Evolutionary conservation across 495 filamentous ascomycete species (phyloP).

Genomic region (Filosporella fistucella): DNA sequence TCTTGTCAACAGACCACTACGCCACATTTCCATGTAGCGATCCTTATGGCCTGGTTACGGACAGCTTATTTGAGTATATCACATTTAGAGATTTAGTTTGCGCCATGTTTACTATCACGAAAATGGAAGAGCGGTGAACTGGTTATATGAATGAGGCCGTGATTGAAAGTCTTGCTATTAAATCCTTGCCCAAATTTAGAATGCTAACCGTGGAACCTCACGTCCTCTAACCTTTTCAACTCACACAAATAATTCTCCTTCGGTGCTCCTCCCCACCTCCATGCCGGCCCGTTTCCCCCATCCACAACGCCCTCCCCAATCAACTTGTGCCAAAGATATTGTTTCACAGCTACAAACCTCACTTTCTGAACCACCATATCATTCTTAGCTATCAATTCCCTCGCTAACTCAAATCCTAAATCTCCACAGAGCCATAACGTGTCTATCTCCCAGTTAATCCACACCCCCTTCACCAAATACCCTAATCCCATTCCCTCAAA

Average conservation of each 20-base stretch:
- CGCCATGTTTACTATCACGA: too few relatives aligned
- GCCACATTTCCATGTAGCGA: too few relatives aligned
- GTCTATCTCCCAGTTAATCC: conserved; percentile 7
- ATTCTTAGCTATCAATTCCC: conserved; percentile 9
- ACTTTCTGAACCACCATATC: conserved; percentile 6
- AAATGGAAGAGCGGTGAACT: too few relatives aligned
- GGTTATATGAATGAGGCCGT: too few relatives aligned
- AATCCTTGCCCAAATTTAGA: too few relatives aligned
- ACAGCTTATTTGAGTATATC: too few relatives aligned
- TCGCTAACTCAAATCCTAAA: conserved; percentile 1
- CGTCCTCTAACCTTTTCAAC: conserved; percentile 6
- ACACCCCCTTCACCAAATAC: not conserved
- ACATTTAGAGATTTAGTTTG: too few relatives aligned
- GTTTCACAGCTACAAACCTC: conserved; percentile 5
- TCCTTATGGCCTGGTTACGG: too few relatives aligned
- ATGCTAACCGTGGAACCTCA: conserved; percentile 4
- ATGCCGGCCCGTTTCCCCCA: not conserved
- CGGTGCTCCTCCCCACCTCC: not conserved
- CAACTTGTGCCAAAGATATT: conserved; percentile 4
- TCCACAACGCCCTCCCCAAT: not conserved
- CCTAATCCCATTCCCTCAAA: conserved; percentile 1
- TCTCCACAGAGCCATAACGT: conserved; percentile 14
- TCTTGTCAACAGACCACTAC: too few relatives aligned
- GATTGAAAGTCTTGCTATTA: too few relatives aligned
- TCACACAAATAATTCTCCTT: not conserved